Conservation (phyloP, 306 rosid genomes). For the Hippophae tibetana region DNA sequence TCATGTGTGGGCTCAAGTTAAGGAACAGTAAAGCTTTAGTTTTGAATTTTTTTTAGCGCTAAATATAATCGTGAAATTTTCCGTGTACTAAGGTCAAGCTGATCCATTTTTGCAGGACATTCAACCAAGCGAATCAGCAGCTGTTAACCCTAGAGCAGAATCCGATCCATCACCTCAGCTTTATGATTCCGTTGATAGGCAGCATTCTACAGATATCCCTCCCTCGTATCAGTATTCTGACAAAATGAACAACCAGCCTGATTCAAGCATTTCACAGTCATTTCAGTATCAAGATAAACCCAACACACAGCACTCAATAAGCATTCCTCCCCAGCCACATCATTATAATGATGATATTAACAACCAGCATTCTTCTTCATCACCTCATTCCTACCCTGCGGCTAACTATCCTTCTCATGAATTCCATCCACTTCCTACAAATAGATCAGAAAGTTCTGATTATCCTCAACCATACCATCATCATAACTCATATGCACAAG, state of each 20-base stretch:
- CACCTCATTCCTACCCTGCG: conserved; percentile 49
- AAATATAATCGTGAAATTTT: too few species aligned
- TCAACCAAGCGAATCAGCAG: conserved; percentile 41
- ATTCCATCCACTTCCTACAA: conserved; percentile 43
- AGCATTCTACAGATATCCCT: conserved; percentile 13
- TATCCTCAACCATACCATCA: conserved; percentile 56
- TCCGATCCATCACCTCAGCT: conserved; percentile 36
- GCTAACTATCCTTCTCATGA: conserved; percentile 59
- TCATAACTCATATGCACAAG: conserved; percentile 59
- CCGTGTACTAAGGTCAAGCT: not conserved
- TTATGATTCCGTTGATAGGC: conserved; percentile 31
- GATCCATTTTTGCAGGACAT: conserved; percentile 49
- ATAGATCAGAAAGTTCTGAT: conserved; percentile 46
- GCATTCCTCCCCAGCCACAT: conserved; percentile 16
- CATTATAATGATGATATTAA: conserved; percentile 43
- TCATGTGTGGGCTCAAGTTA: too few species aligned
- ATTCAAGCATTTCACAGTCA: conserved; percentile 28
- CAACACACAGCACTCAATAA: conserved; percentile 2
- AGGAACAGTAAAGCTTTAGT: too few species aligned
- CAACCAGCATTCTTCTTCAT: conserved; percentile 35
- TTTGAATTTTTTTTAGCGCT: too few species aligned
- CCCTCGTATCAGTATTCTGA: conserved; percentile 21
- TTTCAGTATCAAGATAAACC: conserved; percentile 36
- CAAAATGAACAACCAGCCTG: conserved; percentile 18
- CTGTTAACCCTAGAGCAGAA: conserved; percentile 33